phyloP scores from a whole-genome alignment of 768 basidiomycete genomes.

The Crassisporium funariophilum region DNA sequence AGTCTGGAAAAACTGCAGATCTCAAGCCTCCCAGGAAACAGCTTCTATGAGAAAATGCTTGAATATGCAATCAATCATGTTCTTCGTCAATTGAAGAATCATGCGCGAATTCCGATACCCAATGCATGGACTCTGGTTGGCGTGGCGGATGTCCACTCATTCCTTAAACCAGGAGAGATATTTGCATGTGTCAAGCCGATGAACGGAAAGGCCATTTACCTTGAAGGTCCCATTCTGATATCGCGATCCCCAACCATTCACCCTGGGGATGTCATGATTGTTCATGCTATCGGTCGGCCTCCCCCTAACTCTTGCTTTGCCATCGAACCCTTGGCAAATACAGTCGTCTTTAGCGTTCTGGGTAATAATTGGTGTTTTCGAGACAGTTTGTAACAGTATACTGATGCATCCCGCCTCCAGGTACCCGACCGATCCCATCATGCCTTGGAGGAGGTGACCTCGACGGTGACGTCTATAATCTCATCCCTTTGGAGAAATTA shows the following conservation, averaged over 20 bases:
- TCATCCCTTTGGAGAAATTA: conserved; percentile 43
- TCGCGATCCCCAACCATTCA: conserved; percentile 71
- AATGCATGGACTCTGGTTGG: conserved; percentile 70
- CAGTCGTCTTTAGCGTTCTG: conserved; percentile 62
- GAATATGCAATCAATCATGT: conserved; percentile 60
- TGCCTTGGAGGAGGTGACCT: conserved; percentile 71
- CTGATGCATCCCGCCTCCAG: conserved; percentile 33
- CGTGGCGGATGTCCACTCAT: conserved; percentile 64
- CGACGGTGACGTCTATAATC: conserved; percentile 64
- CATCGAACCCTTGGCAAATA: conserved; percentile 55
- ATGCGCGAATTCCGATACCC: conserved; percentile 68
- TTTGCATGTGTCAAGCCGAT: conserved; percentile 58
- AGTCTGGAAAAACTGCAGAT: conserved; percentile 52
- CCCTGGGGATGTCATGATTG: conserved; percentile 69
- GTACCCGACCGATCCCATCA: conserved; percentile 59
- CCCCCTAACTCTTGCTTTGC: conserved; percentile 54
- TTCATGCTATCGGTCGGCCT: conserved; percentile 59
- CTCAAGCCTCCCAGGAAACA: conserved; percentile 34
- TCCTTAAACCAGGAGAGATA: conserved; percentile 54
- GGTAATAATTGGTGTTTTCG: conserved; percentile 38
- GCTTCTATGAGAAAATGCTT: conserved; percentile 55
- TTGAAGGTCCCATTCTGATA: conserved; percentile 57
- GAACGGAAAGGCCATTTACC: conserved; percentile 41
- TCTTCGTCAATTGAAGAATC: conserved; percentile 65
- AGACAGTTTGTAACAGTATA: not conserved